Conservation (phyloP, 163 green algal species). For the Scenedesmus sp. region DNA sequence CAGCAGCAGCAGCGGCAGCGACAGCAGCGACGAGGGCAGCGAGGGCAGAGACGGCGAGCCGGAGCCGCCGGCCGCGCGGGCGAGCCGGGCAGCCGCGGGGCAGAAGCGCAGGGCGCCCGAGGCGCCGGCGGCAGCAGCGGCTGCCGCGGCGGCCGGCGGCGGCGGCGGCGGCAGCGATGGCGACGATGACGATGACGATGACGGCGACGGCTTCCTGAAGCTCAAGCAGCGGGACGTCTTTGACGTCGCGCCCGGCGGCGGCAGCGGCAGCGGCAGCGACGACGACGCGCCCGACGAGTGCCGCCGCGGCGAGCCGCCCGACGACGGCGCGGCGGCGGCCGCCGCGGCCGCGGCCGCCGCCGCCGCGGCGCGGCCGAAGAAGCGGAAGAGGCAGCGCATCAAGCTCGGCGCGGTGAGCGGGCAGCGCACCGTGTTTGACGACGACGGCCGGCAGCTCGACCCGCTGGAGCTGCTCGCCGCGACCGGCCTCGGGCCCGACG, state of each 20-base stretch:
- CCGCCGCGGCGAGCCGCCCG: too few relatives aligned
- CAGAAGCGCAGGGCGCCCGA: conserved; percentile 13
- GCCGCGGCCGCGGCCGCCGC: conserved; percentile 10
- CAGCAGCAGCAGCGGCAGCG: conserved; percentile 26
- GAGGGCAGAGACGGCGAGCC: not conserved
- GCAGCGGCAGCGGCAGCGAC: conserved; percentile 31
- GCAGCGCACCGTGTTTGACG: conserved; percentile 82
- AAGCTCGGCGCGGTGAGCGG: conserved; percentile 57
- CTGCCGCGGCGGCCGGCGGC: conserved; percentile 7
- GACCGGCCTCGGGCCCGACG: conserved; percentile 34
- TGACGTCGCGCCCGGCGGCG: conserved; percentile 12
- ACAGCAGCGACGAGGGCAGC: not conserved
- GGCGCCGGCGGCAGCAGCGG: not conserved
- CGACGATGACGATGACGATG: conserved; percentile 44
- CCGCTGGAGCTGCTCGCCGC: conserved; percentile 72
- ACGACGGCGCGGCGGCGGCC: not conserved
- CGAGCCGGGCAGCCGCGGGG: too few relatives aligned
- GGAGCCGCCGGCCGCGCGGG: not conserved
- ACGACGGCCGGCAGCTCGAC: conserved; percentile 72
- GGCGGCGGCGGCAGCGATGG: not conserved
- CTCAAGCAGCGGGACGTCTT: conserved; percentile 75
- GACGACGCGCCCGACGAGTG: too few relatives aligned
- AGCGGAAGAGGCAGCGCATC: conserved; percentile 85
- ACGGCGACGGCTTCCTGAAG: conserved; percentile 80
- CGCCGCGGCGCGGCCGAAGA: conserved; percentile 50